Percentiles rank a stretch among this genome's conserved stretches.
Evolutionary conservation across 805 yeast species (phyloP).

Genomic region (Teunomyces tritomae): DNA sequence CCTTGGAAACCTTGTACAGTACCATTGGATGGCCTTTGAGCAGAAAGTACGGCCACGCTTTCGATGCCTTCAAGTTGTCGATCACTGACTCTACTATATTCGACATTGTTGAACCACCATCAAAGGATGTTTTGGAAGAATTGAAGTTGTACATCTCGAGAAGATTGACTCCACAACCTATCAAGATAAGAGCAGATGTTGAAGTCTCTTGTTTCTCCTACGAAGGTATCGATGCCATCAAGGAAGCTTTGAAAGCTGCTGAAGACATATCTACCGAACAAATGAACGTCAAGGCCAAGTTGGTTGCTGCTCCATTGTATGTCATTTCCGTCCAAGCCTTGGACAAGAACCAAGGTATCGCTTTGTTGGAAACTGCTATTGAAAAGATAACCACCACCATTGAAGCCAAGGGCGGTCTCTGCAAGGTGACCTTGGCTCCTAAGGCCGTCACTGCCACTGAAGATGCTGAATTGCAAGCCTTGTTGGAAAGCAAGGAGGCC

Average conservation of each 20-base stretch:
- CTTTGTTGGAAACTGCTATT: slow-evolving; percentile 74
- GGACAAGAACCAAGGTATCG: slow-evolving; percentile 87
- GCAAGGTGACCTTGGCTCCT: slow-evolving; percentile 96
- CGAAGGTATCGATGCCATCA: slow-evolving; percentile 97
- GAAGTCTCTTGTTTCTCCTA: slow-evolving; percentile 96
- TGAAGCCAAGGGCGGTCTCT: slow-evolving; percentile 73
- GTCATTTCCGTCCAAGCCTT: slow-evolving; percentile 90
- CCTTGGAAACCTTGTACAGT: slow-evolving; percentile 82
- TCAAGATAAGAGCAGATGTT: slow-evolving; percentile 96
- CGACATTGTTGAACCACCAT: slow-evolving; percentile 72
- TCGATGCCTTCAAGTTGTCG: slow-evolving; percentile 94
- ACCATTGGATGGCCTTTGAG: slow-evolving; percentile 97
- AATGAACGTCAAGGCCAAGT: slow-evolving; percentile 86
- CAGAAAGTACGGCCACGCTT: slow-evolving; percentile 93
- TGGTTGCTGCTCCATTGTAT: slow-evolving; percentile 96
- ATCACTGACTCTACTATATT: slow-evolving; percentile 89
- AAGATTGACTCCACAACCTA: slow-evolving; percentile 96
- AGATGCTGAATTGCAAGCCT: slow-evolving; percentile 95
- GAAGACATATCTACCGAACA: slow-evolving; percentile 80
- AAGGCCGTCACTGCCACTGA: slow-evolving; percentile 98
- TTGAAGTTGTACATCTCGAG: slow-evolving; percentile 83
- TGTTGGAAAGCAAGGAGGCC: slow-evolving; percentile 88
- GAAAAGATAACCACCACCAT: slow-evolving; percentile 70
- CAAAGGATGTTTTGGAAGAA: slow-evolving; percentile 75
- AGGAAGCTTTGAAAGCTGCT: slow-evolving; percentile 81